Evolutionary conservation across 495 filamentous ascomycete genomes (phyloP).

Genomic region (Hypoxylon crocopeplum): DNA sequence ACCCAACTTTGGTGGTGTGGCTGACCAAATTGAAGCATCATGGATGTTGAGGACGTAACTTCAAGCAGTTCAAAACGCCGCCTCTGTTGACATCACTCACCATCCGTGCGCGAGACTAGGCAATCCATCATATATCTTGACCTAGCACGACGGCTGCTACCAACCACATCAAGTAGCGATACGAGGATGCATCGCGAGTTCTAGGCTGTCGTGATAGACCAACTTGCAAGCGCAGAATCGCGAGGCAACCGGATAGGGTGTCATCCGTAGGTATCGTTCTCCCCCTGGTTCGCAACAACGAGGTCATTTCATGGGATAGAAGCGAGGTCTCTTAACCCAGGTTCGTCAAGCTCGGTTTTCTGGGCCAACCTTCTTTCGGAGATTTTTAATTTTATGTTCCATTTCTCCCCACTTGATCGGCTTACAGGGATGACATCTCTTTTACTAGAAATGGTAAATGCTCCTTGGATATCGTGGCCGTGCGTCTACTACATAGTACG

Average conservation of each 20-base stretch:
- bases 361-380: conserved; percentile 36
- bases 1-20: conserved; percentile 14
- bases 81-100: background rate
- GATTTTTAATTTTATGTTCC: conserved; percentile 38
- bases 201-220: conserved; percentile 8
- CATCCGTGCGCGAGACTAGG: background rate
- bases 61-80: background rate
- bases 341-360: conserved; percentile 7
- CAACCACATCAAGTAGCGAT: conserved; percentile 6
- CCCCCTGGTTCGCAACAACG: conserved; percentile 11
- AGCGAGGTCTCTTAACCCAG: conserved; percentile 7
- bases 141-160: conserved; percentile 1
- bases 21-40: background rate
- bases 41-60: background rate
- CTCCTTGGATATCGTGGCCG: conserved; percentile 1
- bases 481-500: background rate
- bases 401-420: conserved; percentile 31
- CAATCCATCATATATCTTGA: conserved; percentile 3
- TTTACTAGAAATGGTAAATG: conserved; percentile 21
- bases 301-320: conserved; percentile 23
- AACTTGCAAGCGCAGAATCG: conserved; percentile 13
- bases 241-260: conserved; percentile 5
- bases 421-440: conserved; percentile 16
- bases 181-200: conserved; percentile 1
- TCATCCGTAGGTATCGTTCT: background rate